phyloP scores from a whole-genome alignment of 2,329 filamentous ascomycete species.

The Aspergillus ochraceoroseus region DNA sequence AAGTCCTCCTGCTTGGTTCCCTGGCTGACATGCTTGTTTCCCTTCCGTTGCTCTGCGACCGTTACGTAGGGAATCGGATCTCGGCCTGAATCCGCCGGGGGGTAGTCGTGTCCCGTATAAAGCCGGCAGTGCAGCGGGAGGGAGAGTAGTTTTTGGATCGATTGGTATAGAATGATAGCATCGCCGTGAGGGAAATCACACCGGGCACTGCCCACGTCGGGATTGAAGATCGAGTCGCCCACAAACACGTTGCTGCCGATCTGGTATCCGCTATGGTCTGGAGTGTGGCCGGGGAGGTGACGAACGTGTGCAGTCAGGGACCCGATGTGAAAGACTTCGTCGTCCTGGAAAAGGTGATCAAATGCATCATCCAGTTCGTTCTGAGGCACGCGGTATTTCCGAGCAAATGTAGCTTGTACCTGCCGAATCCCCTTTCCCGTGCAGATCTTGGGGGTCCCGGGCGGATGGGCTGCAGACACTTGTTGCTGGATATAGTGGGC shows the following conservation, averaged over 20 bases:
- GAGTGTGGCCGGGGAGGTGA: slow-evolving; percentile 60
- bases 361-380: slow-evolving; percentile 50
- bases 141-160: slow-evolving; percentile 42
- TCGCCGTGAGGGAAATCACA: slow-evolving; percentile 54
- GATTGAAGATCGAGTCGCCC: slow-evolving; percentile 52
- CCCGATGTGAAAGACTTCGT: slow-evolving; percentile 53
- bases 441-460: slow-evolving; percentile 45
- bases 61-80: slow-evolving; percentile 30
- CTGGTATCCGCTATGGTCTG: slow-evolving; percentile 58
- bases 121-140: slow-evolving; percentile 46
- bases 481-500: slow-evolving; percentile 52
- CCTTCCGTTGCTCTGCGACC: slow-evolving; percentile 15
- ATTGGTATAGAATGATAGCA: slow-evolving; percentile 44
- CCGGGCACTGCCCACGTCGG: slow-evolving; percentile 51
- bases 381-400: slow-evolving; percentile 46
- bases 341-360: slow-evolving; percentile 52
- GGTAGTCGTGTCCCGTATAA: slow-evolving; percentile 56
- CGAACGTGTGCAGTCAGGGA: slow-evolving; percentile 46
- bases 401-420: slow-evolving; percentile 52
- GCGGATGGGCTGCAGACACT: slow-evolving; percentile 36
- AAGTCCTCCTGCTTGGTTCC: slow-evolving; percentile 31
- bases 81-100: slow-evolving; percentile 27
- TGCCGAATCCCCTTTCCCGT: slow-evolving; percentile 55
- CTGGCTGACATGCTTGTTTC: slow-evolving; percentile 27
- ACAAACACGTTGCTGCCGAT: slow-evolving; percentile 53